These are phyloP conservation scores for Hamigera avellanea DNA, from an alignment of 495 filamentous ascomycete species.

Conservation along the genomic window DNA sequence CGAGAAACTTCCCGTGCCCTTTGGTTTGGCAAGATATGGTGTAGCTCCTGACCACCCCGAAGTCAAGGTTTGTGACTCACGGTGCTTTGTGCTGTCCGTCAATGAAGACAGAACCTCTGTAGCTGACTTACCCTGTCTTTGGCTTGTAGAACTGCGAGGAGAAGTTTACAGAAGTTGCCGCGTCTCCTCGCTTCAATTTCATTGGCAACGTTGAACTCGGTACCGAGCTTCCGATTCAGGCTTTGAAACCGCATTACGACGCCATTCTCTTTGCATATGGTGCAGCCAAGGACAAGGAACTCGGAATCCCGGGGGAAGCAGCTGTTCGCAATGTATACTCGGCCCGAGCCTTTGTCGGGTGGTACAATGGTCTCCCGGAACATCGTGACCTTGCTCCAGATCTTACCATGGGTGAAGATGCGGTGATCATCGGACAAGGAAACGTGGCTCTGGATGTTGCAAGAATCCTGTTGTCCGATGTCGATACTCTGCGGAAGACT, in stretches of 20 bases:
- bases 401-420: slow-evolving; percentile 67
- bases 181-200: slow-evolving; percentile 74
- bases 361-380: slow-evolving; percentile 94
- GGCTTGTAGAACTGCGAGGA: slow-evolving; percentile 74
- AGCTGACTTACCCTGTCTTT: neutral
- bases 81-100: too few relatives aligned
- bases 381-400: slow-evolving; percentile 66
- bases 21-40: slow-evolving; percentile 82
- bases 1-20: slow-evolving; percentile 84
- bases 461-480: slow-evolving; percentile 64
- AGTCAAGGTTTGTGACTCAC: slow-evolving; percentile 62
- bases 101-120: too few relatives aligned
- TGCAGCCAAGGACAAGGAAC: slow-evolving; percentile 65
- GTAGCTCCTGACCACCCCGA: slow-evolving; percentile 97
- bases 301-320: slow-evolving; percentile 75
- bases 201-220: slow-evolving; percentile 83
- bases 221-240: slow-evolving; percentile 51
- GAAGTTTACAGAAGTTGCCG: slow-evolving; percentile 80
- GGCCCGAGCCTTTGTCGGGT: slow-evolving; percentile 89
- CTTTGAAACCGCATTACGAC: slow-evolving; percentile 75
- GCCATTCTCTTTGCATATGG: slow-evolving; percentile 90
- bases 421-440: slow-evolving; percentile 84
- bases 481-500: slow-evolving; percentile 62
- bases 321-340: slow-evolving; percentile 64
- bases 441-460: slow-evolving; percentile 95